Conservation (phyloP, 441 rosid species). For the Croton laevigatus region DNA sequence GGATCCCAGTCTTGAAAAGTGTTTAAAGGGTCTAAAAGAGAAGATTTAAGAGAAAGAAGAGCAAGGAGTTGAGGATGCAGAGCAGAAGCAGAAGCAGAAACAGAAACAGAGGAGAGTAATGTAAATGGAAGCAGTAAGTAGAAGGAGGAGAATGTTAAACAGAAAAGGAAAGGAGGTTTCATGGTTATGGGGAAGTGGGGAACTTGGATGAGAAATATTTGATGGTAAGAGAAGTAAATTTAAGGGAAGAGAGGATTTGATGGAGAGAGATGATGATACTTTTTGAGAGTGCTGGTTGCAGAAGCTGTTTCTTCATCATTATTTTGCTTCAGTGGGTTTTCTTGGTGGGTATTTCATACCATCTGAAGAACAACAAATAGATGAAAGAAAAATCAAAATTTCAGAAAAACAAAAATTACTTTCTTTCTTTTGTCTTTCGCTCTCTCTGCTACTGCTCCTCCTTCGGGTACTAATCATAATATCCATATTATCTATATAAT, state of each 20-base stretch:
- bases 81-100: conserved; percentile 24
- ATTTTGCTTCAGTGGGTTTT: conserved; percentile 39
- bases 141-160: conserved; percentile 27
- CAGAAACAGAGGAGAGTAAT: conserved; percentile 21
- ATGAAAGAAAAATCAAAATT: conserved; percentile 1
- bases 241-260: conserved; percentile 52
- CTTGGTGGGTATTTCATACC: conserved; percentile 22
- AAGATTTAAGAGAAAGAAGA: conserved; percentile 69
- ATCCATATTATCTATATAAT: too few species aligned
- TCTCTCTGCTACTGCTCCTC: too few species aligned
- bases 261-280: conserved; percentile 36
- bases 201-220: conserved; percentile 23
- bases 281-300: conserved; percentile 50
- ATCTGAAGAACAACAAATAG: background rate
- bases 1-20: conserved; percentile 71
- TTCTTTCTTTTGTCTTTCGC: background rate
- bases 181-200: conserved; percentile 43
- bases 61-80: conserved; percentile 61
- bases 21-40: conserved; percentile 51
- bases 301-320: conserved; percentile 57
- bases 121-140: conserved; percentile 23
- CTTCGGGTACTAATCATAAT: too few species aligned
- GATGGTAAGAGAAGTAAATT: conserved; percentile 36
- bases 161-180: conserved; percentile 38
- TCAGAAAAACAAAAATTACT: background rate